phyloP scores from a whole-genome alignment of 2,329 filamentous ascomycete genomes.

The Clonostachys rosea region DNA sequence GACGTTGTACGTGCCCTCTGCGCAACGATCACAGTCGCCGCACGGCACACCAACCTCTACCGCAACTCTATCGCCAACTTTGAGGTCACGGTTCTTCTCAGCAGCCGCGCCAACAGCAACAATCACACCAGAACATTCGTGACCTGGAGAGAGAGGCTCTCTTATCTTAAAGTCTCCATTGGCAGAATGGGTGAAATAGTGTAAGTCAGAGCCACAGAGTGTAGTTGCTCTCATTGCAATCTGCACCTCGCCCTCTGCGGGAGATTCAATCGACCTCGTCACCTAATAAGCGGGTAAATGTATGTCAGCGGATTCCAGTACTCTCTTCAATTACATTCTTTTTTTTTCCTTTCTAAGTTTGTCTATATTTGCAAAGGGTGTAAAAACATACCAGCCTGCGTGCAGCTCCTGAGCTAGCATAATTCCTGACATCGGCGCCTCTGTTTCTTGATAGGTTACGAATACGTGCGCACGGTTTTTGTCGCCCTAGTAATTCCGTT shows the following conservation, averaged over 20 bases:
- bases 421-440: no score
- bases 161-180: constrained; percentile 51
- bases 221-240: constrained; percentile 48
- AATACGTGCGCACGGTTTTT: no score
- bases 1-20: constrained; percentile 53
- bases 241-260: constrained; percentile 34
- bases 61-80: constrained; percentile 53
- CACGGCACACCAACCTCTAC: constrained; percentile 62
- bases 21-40: constrained; percentile 49
- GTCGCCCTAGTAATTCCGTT: no score
- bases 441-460: no score
- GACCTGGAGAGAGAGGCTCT: constrained; percentile 36
- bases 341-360: neutral
- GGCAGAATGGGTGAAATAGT: constrained; percentile 53
- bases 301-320: no score
- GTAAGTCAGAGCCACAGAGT: constrained; percentile 53
- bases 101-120: constrained; percentile 48
- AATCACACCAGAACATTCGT: constrained; percentile 55
- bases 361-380: neutral
- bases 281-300: no score
- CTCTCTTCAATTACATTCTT: no score
- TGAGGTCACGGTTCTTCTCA: constrained; percentile 32
- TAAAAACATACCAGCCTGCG: neutral
- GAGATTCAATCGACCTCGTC: neutral
- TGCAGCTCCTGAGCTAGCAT: neutral